phyloP scores from a whole-genome alignment of 1,284 basidiomycete species.

The Irpex sp. region DNA sequence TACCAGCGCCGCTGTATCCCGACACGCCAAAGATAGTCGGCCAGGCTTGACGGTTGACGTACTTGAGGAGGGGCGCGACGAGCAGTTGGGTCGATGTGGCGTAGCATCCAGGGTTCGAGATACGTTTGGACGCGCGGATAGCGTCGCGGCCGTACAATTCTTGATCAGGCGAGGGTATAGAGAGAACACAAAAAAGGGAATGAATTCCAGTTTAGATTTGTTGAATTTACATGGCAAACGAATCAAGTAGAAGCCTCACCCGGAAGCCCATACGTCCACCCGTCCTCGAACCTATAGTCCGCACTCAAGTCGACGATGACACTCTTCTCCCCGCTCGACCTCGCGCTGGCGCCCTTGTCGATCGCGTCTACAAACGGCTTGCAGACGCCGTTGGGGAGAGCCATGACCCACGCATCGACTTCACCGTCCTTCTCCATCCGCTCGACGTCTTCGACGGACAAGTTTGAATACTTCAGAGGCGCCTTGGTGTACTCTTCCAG shows the following conservation, averaged over 20 bases:
- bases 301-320: slow-evolving; percentile 93
- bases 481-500: slow-evolving; percentile 85
- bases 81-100: slow-evolving; percentile 93
- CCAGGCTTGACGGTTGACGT: slow-evolving; percentile 59
- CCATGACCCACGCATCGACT: slow-evolving; percentile 98
- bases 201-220: slow-evolving; percentile 29
- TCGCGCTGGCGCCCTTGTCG: slow-evolving; percentile 67
- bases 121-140: slow-evolving; percentile 73
- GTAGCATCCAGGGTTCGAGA: slow-evolving; percentile 98
- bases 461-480: slow-evolving; percentile 74
- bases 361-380: slow-evolving; percentile 98
- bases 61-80: slow-evolving; percentile 82
- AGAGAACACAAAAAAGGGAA: slow-evolving; percentile 16
- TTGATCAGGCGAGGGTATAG: slow-evolving; percentile 32
- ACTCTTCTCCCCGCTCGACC: slow-evolving; percentile 49
- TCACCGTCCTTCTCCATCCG: slow-evolving; percentile 84
- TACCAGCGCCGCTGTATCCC: slow-evolving; percentile 95
- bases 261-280: slow-evolving; percentile 98
- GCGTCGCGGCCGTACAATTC: slow-evolving; percentile 84
- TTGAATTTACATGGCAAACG: slow-evolving; percentile 28
- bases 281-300: slow-evolving; percentile 92
- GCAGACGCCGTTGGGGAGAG: slow-evolving; percentile 94
- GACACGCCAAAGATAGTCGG: slow-evolving; percentile 93
- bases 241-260: slow-evolving; percentile 66
- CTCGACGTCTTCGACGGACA: slow-evolving; percentile 76